Percentiles rank a stretch among this genome's conserved stretches.
Evolutionary conservation across 2,329 filamentous ascomycete genomes (phyloP).

Genomic region (Aspergillus tamarii): DNA sequence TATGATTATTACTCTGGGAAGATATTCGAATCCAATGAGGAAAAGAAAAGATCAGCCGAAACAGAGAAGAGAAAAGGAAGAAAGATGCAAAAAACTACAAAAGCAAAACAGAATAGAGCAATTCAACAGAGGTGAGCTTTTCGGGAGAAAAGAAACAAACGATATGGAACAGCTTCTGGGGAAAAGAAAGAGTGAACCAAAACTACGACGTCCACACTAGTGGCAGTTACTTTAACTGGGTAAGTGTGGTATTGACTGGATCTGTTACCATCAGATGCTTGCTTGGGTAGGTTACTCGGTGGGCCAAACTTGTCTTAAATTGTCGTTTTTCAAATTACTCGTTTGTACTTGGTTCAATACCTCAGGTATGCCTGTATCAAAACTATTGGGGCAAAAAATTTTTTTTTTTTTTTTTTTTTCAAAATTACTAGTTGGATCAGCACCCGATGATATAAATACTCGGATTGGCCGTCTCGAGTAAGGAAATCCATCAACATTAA

Average conservation of each 20-base stretch:
- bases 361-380: neutral
- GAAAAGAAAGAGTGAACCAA: neutral
- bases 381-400: neutral
- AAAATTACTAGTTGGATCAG: conserved; percentile 7
- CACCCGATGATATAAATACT: conserved; percentile 1
- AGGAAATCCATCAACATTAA: neutral
- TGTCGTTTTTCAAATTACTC: neutral
- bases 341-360: neutral
- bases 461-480: neutral
- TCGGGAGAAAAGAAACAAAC: conserved; percentile 4
- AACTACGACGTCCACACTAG: neutral
- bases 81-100: neutral
- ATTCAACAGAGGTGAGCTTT: neutral
- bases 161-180: conserved; percentile 7
- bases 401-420: too few species aligned
- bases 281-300: neutral
- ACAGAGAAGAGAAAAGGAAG: neutral
- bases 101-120: neutral
- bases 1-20: conserved; percentile 1
- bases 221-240: conserved; percentile 10
- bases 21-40: neutral
- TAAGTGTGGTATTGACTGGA: conserved; percentile 14
- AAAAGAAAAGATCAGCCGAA: neutral
- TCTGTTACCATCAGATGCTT: conserved; percentile 8
- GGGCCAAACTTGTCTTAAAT: neutral